These are phyloP conservation scores for Solanum hybrid DNA, from an alignment of 305 asterid species.

Conservation along the genomic window DNA sequence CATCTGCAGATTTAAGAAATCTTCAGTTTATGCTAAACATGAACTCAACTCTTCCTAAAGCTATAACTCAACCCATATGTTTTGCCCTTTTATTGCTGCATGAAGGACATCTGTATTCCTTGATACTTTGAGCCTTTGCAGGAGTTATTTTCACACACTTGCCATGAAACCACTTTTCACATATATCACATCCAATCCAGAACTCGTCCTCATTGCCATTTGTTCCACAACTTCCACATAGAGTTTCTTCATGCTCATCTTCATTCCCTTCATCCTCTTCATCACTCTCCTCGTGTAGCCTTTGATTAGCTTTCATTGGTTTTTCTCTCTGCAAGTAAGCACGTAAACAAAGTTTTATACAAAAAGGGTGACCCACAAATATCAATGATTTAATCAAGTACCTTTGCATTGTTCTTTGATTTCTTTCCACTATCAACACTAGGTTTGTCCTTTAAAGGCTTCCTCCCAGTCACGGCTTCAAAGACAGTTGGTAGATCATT, in stretches of 20 bases:
- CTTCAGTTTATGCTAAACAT: constrained; percentile 1
- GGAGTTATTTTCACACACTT: constrained; percentile 90
- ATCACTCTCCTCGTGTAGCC: constrained; percentile 47
- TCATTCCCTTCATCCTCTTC: constrained; percentile 43
- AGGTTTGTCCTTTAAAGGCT: constrained; percentile 60
- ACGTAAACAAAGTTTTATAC: neutral
- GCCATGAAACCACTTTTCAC: constrained; percentile 90
- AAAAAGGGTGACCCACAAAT: neutral
- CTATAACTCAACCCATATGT: constrained; percentile 30
- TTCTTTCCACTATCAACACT: constrained; percentile 67
- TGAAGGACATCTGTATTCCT: constrained; percentile 85
- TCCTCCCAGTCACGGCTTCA: constrained; percentile 70
- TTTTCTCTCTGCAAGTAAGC: constrained; percentile 50
- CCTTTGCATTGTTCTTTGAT: constrained; percentile 63
- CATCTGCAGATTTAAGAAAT: neutral
- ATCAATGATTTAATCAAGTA: constrained; percentile 7
- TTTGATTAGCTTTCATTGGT: constrained; percentile 42
- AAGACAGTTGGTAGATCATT: constrained; percentile 77
- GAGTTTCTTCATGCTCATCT: constrained; percentile 62
- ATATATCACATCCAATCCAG: constrained; percentile 89
- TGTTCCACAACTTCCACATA: constrained; percentile 76
- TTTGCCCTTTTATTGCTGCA: constrained; percentile 54
- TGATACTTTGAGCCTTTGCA: constrained; percentile 82
- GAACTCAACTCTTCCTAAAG: neutral
- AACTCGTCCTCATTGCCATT: constrained; percentile 63